A percentile compares a stretch with the other conserved stretches of the same genome.
These are phyloP conservation scores for Mytilinidion resinicola DNA, from an alignment of 495 filamentous ascomycete genomes.

Conservation along the genomic window DNA sequence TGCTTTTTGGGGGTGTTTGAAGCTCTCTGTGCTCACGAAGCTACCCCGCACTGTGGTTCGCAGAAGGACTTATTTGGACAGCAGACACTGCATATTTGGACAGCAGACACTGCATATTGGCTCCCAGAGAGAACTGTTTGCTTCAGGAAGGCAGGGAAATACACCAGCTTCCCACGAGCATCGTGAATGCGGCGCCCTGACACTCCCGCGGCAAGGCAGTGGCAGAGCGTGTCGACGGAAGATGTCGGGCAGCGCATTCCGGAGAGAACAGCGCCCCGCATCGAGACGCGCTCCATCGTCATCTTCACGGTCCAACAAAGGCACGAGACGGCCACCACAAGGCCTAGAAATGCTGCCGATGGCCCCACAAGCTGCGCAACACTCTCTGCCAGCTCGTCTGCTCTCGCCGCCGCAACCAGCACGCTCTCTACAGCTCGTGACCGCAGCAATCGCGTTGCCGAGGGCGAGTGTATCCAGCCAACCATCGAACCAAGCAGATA, in stretches of 20 bases:
- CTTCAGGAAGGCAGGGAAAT: too few relatives aligned
- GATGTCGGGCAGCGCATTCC: slow-evolving; percentile 19
- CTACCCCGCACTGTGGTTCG: too few relatives aligned
- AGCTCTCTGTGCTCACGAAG: too few relatives aligned
- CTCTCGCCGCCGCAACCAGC: slow-evolving; percentile 4
- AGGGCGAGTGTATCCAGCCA: slow-evolving; percentile 24
- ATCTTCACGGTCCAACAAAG: slow-evolving; percentile 28
- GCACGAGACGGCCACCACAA: slow-evolving; percentile 6
- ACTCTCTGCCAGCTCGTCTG: not conserved
- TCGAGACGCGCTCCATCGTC: slow-evolving; percentile 18
- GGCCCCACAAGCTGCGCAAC: slow-evolving; percentile 3
- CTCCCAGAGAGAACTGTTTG: too few relatives aligned
- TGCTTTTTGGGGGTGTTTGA: too few relatives aligned
- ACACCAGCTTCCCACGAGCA: too few relatives aligned
- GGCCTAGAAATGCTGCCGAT: slow-evolving; percentile 7
- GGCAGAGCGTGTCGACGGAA: slow-evolving; percentile 8
- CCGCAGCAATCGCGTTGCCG: slow-evolving; percentile 18
- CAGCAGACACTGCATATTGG: too few relatives aligned
- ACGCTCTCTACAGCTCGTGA: slow-evolving; percentile 16
- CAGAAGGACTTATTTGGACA: too few relatives aligned
- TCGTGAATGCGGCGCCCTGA: too few relatives aligned
- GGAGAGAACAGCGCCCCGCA: slow-evolving; percentile 17
- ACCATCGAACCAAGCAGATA: slow-evolving; percentile 17
- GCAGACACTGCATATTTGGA: too few relatives aligned
- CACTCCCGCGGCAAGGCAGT: too few relatives aligned